These are phyloP conservation scores for Carallia brachiata DNA, from an alignment of 345 rosid genomes.

Conservation along the genomic window DNA sequence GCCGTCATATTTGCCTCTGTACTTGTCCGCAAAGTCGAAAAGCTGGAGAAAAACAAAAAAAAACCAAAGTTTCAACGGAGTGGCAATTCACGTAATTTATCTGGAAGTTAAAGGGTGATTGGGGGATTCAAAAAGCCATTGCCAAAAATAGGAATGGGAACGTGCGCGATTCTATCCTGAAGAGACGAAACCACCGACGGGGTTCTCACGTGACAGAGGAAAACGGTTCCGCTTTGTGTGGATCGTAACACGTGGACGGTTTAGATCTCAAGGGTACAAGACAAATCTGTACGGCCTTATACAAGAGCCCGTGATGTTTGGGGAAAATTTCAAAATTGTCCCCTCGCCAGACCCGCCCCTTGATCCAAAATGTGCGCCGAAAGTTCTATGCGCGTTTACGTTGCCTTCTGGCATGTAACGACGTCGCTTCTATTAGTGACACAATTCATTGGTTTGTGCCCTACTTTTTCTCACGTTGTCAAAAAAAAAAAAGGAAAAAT, in stretches of 20 bases:
- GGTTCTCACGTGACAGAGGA: conserved; percentile 27
- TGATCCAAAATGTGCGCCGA: conserved; percentile 44
- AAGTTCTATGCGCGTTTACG: not conserved
- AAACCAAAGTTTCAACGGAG: not conserved
- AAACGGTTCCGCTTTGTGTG: not conserved
- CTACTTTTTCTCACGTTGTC: too few species aligned
- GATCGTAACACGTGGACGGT: conserved; percentile 37
- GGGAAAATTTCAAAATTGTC: not conserved
- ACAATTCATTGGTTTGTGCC: too few species aligned
- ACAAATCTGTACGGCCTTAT: conserved; percentile 34
- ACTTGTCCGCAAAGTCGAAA: conserved; percentile 89
- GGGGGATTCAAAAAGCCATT: not conserved
- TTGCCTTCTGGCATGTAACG: not conserved
- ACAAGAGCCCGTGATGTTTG: conserved; percentile 41
- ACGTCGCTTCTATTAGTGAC: not conserved
- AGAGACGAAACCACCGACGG: conserved; percentile 30
- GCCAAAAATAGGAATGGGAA: not conserved
- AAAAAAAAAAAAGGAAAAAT: too few species aligned
- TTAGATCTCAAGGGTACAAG: conserved; percentile 28
- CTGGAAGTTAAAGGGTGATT: conserved; percentile 4
- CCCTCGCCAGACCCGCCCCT: not conserved
- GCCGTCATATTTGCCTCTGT: conserved; percentile 95
- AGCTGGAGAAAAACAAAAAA: conserved; percentile 43
- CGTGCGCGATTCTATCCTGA: not conserved
- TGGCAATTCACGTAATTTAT: conserved; percentile 19